phyloP scores from a whole-genome alignment of 331 rosid genomes.

The Stylosanthes scabra region DNA sequence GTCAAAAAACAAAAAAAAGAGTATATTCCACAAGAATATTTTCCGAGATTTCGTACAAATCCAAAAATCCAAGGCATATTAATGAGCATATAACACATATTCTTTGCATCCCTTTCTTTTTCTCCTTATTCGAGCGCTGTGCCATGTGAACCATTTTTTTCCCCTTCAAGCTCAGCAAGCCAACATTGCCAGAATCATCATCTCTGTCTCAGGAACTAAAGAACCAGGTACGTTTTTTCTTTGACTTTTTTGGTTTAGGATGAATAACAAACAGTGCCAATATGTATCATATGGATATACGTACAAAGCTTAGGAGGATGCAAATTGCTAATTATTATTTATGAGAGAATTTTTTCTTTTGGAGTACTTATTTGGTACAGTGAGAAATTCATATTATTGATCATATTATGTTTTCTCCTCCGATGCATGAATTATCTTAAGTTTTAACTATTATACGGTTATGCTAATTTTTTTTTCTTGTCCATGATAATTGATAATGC shows the following conservation, averaged over 20 bases:
- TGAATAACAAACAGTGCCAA: not conserved
- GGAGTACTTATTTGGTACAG: not conserved
- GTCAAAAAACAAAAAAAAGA: too few relatives aligned
- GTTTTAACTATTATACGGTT: not conserved
- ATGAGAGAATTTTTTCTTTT: not conserved
- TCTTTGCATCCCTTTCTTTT: conserved; percentile 25
- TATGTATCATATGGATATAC: not conserved
- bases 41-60: not conserved
- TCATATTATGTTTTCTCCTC: not conserved
- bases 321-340: not conserved
- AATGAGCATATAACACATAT: conserved; percentile 30
- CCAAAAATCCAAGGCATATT: conserved; percentile 19
- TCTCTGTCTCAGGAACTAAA: conserved; percentile 9
- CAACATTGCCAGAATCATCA: not conserved
- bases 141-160: not conserved
- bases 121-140: conserved; percentile 9
- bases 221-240: conserved; percentile 45
- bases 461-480: not conserved
- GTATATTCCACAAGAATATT: conserved; percentile 62
- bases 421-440: not conserved
- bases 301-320: not conserved
- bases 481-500: not conserved
- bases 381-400: not conserved
- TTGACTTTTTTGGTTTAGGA: not conserved
- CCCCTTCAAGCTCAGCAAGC: not conserved